Conservation (phyloP, 2,329 filamentous ascomycete species). For the Lachnellula occidentalis region DNA sequence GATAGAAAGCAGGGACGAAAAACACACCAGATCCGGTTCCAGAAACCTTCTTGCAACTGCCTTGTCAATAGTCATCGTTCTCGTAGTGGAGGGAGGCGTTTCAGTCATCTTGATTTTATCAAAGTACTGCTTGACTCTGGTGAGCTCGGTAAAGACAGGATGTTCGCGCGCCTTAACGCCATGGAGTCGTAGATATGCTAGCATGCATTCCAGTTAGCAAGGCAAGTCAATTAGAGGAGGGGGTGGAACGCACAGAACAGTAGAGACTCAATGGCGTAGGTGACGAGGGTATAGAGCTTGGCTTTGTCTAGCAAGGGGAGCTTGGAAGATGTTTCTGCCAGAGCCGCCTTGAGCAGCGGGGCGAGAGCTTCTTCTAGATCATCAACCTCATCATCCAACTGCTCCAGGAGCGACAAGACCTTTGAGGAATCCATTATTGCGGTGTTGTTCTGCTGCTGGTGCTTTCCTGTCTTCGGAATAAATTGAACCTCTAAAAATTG, state of each 20-base stretch:
- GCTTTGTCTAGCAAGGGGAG: constrained; percentile 91
- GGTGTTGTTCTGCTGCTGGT: neutral
- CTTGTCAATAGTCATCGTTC: constrained; percentile 56
- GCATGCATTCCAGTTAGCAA: neutral
- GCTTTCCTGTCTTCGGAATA: neutral
- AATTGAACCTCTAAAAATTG: no score
- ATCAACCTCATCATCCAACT: constrained; percentile 74
- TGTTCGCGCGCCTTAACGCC: constrained; percentile 79
- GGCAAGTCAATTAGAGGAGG: neutral
- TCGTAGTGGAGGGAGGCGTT: constrained; percentile 43
- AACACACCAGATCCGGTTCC: constrained; percentile 67
- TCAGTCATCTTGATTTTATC: constrained; percentile 81
- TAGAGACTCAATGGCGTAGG: constrained; percentile 86
- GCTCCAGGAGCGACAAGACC: constrained; percentile 27
- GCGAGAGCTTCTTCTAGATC: constrained; percentile 67
- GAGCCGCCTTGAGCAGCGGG: constrained; percentile 61
- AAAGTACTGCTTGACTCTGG: constrained; percentile 85
- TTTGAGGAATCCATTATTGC: constrained; percentile 37
- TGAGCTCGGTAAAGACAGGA: constrained; percentile 78
- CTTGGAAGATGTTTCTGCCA: constrained; percentile 67
- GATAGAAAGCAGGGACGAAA: neutral
- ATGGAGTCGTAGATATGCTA: constrained; percentile 72
- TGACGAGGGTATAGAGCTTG: constrained; percentile 82
- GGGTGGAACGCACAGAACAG: constrained; percentile 66
- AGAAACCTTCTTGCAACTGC: constrained; percentile 77